These are phyloP conservation scores for Beauveria caledonica DNA, from an alignment of 2,329 filamentous ascomycete genomes.

Conservation along the genomic window DNA sequence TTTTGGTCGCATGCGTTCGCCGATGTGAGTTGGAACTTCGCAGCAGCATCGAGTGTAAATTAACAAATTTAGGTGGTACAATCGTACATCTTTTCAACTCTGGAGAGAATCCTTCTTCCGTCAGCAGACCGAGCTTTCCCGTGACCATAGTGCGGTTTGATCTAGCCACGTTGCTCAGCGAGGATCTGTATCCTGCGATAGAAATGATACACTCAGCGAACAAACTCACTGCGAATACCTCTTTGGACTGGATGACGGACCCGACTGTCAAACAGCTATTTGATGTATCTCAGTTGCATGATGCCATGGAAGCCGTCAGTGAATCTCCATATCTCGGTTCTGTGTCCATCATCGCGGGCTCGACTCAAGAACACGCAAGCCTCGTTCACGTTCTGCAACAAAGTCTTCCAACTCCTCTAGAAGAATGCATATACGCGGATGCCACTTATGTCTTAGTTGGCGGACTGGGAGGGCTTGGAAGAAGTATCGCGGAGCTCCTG, in stretches of 20 bases:
- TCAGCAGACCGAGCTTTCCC: conserved; percentile 11
- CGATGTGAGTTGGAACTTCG: conserved; percentile 22
- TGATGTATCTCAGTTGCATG: conserved; percentile 17
- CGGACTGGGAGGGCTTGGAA: conserved; percentile 49
- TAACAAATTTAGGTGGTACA: conserved; percentile 21
- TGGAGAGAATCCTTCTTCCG: conserved; percentile 13
- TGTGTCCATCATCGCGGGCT: conserved; percentile 7
- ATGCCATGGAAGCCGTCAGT: conserved; percentile 20
- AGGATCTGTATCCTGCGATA: conserved; percentile 25
- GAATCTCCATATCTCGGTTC: conserved; percentile 5
- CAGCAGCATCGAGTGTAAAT: conserved; percentile 11
- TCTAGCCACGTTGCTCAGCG: conserved; percentile 22
- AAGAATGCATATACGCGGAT: conserved; percentile 25
- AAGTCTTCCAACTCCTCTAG: conserved; percentile 17
- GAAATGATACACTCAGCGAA: conserved; percentile 20
- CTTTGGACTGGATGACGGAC: neutral
- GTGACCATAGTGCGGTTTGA: conserved; percentile 27
- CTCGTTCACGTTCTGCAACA: conserved; percentile 1
- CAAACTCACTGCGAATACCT: conserved; percentile 3
- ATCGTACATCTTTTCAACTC: conserved; percentile 25
- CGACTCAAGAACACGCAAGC: neutral
- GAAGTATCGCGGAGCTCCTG: conserved; percentile 43
- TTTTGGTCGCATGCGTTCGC: conserved; percentile 27
- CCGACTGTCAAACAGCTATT: conserved; percentile 8
- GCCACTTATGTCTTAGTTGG: conserved; percentile 48